phyloP scores from a whole-genome alignment of 2,329 filamentous ascomycete genomes.

The Penicillium psychrosexuale region DNA sequence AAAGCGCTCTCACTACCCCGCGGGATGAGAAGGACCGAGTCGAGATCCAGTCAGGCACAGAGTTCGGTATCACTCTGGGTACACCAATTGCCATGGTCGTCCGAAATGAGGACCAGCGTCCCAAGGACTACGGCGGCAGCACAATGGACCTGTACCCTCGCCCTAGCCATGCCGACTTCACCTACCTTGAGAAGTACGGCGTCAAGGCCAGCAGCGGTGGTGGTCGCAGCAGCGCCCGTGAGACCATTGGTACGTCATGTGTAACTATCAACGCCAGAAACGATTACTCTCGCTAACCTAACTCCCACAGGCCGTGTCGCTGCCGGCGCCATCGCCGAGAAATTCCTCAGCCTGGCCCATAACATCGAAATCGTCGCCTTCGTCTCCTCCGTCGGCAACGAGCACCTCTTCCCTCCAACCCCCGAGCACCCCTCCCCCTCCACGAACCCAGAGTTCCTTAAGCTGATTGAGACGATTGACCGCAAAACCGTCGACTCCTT shows the following conservation, averaged over 20 bases:
- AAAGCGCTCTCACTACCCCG: constrained; percentile 85
- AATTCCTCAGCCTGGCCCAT: constrained; percentile 77
- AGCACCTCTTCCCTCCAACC: constrained; percentile 72
- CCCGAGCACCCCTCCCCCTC: constrained; percentile 64
- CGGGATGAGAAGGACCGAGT: constrained; percentile 90
- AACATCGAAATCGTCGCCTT: constrained; percentile 90
- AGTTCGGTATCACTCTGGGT: constrained; percentile 83
- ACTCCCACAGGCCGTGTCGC: constrained; percentile 66
- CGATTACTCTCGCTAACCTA: neutral
- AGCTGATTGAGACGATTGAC: constrained; percentile 68
- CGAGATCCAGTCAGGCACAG: constrained; percentile 87
- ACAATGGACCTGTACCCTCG: constrained; percentile 92
- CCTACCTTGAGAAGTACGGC: constrained; percentile 95
- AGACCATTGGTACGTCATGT: constrained; percentile 70
- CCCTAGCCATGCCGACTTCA: constrained; percentile 93
- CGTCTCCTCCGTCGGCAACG: constrained; percentile 76
- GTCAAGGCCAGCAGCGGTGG: constrained; percentile 88
- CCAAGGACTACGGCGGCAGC: constrained; percentile 82
- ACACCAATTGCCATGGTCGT: constrained; percentile 87
- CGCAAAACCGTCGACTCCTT: constrained; percentile 76
- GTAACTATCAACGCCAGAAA: neutral
- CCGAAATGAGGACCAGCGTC: constrained; percentile 87
- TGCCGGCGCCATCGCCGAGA: constrained; percentile 87
- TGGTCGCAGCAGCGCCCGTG: constrained; percentile 84
- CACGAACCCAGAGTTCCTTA: constrained; percentile 74